A percentile compares a stretch with the other conserved stretches of the same genome.
Evolutionary conservation across 2,329 filamentous ascomycete species (phyloP).

Genomic region (Salinomyces thailandicus): DNA sequence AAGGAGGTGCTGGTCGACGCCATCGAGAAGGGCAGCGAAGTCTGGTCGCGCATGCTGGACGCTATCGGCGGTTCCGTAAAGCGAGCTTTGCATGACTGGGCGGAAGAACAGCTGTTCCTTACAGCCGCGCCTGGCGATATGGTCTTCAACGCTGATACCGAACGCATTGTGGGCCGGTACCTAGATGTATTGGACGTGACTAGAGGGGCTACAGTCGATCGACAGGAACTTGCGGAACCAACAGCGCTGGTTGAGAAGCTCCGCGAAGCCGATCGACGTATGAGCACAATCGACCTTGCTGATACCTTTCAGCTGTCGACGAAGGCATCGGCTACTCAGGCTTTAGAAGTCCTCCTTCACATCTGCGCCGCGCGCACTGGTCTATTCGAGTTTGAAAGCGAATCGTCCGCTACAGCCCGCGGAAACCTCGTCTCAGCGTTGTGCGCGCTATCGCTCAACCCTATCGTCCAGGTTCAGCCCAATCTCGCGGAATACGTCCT

Average conservation of each 20-base stretch:
- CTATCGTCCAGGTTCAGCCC: constrained; percentile 27
- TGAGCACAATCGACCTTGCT: too few relatives aligned
- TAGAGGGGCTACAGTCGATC: constrained; percentile 9
- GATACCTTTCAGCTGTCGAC: too few relatives aligned
- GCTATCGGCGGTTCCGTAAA: constrained; percentile 21
- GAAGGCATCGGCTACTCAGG: not conserved
- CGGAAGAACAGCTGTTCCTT: constrained; percentile 24
- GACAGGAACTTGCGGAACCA: constrained; percentile 10
- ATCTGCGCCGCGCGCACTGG: constrained; percentile 30
- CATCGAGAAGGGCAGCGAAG: constrained; percentile 31
- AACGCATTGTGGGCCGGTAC: constrained; percentile 7
- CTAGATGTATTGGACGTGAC: constrained; percentile 22
- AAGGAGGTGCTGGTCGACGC: constrained; percentile 29
- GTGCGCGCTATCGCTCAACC: constrained; percentile 29
- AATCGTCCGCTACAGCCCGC: constrained; percentile 18
- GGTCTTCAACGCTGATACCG: not conserved
- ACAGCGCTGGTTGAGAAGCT: constrained; percentile 17
- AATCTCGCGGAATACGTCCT: constrained; percentile 31
- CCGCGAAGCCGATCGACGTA: constrained; percentile 14
- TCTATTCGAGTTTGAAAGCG: constrained; percentile 18
- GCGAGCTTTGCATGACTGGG: constrained; percentile 20
- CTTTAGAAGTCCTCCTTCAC: constrained; percentile 28
- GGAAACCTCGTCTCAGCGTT: constrained; percentile 23
- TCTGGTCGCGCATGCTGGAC: constrained; percentile 34
- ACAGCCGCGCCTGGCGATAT: constrained; percentile 5